A percentile compares a stretch with the other conserved stretches of the same genome.
Evolutionary conservation across 176 grass and related monocot genomes (phyloP).

Genomic region (Puya raimondii): DNA sequence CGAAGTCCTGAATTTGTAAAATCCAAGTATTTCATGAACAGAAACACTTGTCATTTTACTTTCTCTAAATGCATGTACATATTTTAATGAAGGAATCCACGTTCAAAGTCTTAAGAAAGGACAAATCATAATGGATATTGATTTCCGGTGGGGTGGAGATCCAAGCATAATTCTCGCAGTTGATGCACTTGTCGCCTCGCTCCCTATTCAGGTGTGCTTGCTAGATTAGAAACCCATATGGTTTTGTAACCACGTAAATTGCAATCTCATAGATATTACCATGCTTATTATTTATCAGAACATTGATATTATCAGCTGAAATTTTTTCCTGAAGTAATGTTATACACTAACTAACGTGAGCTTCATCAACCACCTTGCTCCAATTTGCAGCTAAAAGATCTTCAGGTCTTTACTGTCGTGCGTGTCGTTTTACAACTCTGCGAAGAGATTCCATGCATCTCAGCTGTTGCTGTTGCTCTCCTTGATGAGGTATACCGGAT

Average conservation of each 20-base stretch:
- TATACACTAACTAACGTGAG: constrained; percentile 7
- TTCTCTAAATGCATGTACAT: neutral
- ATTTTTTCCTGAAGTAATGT: constrained; percentile 11
- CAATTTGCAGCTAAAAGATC: constrained; percentile 75
- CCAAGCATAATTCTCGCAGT: constrained; percentile 97
- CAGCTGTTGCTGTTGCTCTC: constrained; percentile 90
- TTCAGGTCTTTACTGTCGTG: constrained; percentile 76
- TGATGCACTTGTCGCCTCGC: constrained; percentile 81
- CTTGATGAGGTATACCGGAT: constrained; percentile 55
- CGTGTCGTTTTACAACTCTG: constrained; percentile 96
- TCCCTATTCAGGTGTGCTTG: constrained; percentile 77
- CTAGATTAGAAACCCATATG: neutral
- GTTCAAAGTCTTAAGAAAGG: constrained; percentile 89
- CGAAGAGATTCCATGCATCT: constrained; percentile 95
- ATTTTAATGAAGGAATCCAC: constrained; percentile 61
- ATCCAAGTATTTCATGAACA: neutral
- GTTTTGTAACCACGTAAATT: too few species aligned
- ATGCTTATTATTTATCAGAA: constrained; percentile 8
- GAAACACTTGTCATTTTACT: neutral
- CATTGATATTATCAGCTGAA: neutral
- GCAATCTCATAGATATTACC: neutral
- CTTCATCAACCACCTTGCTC: constrained; percentile 12
- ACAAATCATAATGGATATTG: constrained; percentile 96
- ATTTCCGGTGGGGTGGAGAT: constrained; percentile 96
- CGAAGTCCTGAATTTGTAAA: neutral